phyloP scores from a whole-genome alignment of 352 stramenopile genomes.

The Plasmopara halstedii region DNA sequence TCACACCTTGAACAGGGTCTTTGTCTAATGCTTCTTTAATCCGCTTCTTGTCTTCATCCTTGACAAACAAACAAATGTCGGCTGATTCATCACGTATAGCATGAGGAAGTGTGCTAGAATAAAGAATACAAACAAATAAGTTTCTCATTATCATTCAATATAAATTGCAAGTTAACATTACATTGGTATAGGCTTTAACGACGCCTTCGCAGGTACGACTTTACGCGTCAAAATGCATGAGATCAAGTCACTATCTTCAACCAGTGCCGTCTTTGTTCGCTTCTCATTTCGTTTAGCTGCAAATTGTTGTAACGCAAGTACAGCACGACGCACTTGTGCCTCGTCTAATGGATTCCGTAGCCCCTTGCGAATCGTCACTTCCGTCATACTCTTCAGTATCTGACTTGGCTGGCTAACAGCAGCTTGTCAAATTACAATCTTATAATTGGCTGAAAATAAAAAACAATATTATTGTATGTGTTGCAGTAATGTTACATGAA shows the following conservation, averaged over 20 bases:
- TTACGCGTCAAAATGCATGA: constrained; percentile 73
- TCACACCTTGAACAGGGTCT: constrained; percentile 47
- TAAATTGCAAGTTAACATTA: constrained; percentile 11
- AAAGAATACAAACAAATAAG: constrained; percentile 1
- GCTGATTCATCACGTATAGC: constrained; percentile 42
- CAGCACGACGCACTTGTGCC: constrained; percentile 63
- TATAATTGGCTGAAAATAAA: constrained; percentile 9
- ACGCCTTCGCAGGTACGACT: constrained; percentile 53
- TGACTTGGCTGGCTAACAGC: constrained; percentile 6
- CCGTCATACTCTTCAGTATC: constrained; percentile 3
- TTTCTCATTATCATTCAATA: background rate
- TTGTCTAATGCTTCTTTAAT: constrained; percentile 63
- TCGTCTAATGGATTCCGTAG: constrained; percentile 65
- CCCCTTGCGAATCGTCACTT: constrained; percentile 43
- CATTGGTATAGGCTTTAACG: constrained; percentile 70
- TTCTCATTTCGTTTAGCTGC: constrained; percentile 34
- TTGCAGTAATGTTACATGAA: too few species aligned
- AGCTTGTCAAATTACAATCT: background rate
- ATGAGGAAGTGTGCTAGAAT: constrained; percentile 45
- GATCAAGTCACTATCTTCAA: constrained; percentile 48
- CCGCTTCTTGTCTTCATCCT: constrained; percentile 77
- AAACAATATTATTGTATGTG: background rate
- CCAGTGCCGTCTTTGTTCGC: constrained; percentile 47
- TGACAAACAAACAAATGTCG: constrained; percentile 77
- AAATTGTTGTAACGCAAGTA: constrained; percentile 58